These are phyloP conservation scores for Hydnum rufescens DNA, from an alignment of 768 basidiomycete species.

Conservation along the genomic window DNA sequence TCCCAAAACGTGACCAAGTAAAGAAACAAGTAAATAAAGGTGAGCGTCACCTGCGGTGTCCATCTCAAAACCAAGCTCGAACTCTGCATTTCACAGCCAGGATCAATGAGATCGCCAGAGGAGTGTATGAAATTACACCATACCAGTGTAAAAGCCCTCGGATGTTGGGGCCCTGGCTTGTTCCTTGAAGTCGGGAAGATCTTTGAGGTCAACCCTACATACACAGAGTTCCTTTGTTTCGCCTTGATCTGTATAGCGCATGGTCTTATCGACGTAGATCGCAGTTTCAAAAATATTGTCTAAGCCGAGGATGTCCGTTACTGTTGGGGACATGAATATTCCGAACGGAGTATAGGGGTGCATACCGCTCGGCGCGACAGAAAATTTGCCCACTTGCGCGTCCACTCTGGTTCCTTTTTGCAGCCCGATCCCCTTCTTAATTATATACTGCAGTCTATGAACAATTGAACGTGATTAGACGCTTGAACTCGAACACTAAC, in stretches of 20 bases:
- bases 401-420: conserved; percentile 71
- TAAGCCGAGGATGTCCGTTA: conserved; percentile 19
- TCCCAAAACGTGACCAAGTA: too few relatives aligned
- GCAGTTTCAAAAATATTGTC: conserved; percentile 70
- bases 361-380: conserved; percentile 23
- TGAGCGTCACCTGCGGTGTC: too few relatives aligned
- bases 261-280: conserved; percentile 53
- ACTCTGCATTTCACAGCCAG: too few relatives aligned
- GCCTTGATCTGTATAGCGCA: conserved; percentile 66
- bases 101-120: too few relatives aligned
- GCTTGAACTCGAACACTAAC: too few relatives aligned
- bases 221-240: conserved; percentile 10
- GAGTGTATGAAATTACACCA: neutral
- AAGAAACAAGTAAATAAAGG: too few relatives aligned
- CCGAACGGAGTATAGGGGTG: neutral
- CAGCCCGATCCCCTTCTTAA: conserved; percentile 69
- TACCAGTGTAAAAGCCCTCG: conserved; percentile 48
- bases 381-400: conserved; percentile 49
- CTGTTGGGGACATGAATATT: neutral
- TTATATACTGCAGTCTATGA: conserved; percentile 76
- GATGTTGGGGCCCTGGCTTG: conserved; percentile 28
- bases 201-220: neutral
- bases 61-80: too few relatives aligned
- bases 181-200: neutral
- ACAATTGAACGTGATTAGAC: too few relatives aligned